phyloP scores from a whole-genome alignment of 352 stramenopile genomes.

The Phytophthora pluvialis region DNA sequence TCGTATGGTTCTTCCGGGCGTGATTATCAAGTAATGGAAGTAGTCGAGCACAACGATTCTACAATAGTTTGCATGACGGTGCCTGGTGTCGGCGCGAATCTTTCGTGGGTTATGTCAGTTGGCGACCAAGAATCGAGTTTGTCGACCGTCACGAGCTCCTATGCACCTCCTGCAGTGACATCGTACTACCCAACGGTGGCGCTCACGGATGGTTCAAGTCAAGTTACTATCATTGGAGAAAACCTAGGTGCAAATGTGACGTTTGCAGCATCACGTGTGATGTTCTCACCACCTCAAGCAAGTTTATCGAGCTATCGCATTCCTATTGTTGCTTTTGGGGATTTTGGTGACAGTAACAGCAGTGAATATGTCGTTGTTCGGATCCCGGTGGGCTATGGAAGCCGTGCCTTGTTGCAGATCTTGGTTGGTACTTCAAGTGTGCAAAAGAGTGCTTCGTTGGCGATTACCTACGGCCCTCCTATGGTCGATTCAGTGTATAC shows the following conservation, averaged over 20 bases:
- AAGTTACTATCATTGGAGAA: conserved; percentile 52
- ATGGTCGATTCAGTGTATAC: conserved; percentile 62
- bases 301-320: conserved; percentile 43
- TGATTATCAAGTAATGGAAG: conserved; percentile 51
- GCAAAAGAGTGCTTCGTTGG: conserved; percentile 41
- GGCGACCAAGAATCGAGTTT: conserved; percentile 56
- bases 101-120: conserved; percentile 64
- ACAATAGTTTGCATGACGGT: conserved; percentile 56
- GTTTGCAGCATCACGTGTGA: conserved; percentile 47
- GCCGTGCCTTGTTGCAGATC: conserved; percentile 40
- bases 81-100: conserved; percentile 52
- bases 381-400: conserved; percentile 51
- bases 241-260: conserved; percentile 56
- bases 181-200: conserved; percentile 30
- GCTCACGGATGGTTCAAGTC: conserved; percentile 54
- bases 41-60: conserved; percentile 63
- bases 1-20: conserved; percentile 63
- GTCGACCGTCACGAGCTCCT: conserved; percentile 49
- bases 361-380: conserved; percentile 51
- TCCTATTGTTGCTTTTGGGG: conserved; percentile 46
- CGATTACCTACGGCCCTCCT: conserved; percentile 49
- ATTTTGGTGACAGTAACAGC: conserved; percentile 29
- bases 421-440: conserved; percentile 48
- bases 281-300: conserved; percentile 52
- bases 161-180: conserved; percentile 48